Percentiles rank a stretch among this genome's conserved stretches.
Conservation (phyloP, 306 rosid species). For the Cicer chorassanicum region DNA sequence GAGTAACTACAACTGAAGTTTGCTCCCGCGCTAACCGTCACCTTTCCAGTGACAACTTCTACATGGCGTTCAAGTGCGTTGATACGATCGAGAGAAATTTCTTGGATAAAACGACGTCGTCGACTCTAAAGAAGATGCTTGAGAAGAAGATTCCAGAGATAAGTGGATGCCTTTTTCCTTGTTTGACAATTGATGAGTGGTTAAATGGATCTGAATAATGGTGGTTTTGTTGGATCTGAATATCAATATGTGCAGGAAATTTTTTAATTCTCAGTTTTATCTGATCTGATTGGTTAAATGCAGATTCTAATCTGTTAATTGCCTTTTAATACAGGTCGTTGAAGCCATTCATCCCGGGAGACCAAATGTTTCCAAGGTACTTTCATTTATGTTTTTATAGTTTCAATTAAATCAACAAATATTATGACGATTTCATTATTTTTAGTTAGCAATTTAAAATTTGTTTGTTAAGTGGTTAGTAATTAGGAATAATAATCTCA, state of each 20-base stretch:
- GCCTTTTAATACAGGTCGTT: constrained; percentile 54
- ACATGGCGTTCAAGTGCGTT: constrained; percentile 88
- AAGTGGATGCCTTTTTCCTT: no score
- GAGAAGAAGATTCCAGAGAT: constrained; percentile 93
- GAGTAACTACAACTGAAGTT: no score
- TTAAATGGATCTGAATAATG: no score
- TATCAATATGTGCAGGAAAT: background rate
- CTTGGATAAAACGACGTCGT: constrained; percentile 72
- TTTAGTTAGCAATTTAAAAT: background rate
- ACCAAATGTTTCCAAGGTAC: constrained; percentile 90
- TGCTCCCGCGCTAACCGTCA: constrained; percentile 85
- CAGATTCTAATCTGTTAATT: background rate
- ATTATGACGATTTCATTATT: background rate
- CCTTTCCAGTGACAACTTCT: constrained; percentile 66
- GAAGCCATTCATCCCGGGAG: constrained; percentile 96
- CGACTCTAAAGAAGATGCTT: constrained; percentile 79
- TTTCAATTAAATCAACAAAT: background rate
- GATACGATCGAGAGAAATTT: constrained; percentile 75
- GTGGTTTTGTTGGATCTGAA: constrained; percentile 1
- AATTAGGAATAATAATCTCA: background rate
- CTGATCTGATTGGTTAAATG: background rate
- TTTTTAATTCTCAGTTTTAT: background rate
- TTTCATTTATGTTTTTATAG: background rate
- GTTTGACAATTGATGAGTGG: no score
- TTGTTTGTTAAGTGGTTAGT: background rate